Conservation (phyloP, 129 eudicot genomes). For the Scalesia atractyloides region DNA sequence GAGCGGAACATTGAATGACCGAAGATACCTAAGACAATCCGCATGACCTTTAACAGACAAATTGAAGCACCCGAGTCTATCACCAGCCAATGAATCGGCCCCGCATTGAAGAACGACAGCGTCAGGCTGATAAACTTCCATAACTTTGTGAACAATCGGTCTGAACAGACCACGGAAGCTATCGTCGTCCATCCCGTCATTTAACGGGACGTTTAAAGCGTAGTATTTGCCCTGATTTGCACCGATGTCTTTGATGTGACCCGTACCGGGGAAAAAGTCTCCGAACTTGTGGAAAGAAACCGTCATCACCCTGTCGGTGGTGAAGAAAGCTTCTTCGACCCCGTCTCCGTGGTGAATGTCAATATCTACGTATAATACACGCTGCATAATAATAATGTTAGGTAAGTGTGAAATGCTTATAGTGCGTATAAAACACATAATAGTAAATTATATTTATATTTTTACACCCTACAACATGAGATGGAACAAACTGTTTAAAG, state of each 20-base stretch:
- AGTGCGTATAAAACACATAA: not conserved
- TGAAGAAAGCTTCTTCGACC: conserved; percentile 91
- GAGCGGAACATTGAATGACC: conserved; percentile 84
- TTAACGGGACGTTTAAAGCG: conserved; percentile 83
- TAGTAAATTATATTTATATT: not conserved
- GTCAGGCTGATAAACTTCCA: conserved; percentile 92
- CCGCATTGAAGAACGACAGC: conserved; percentile 98
- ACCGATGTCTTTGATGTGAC: conserved; percentile 87
- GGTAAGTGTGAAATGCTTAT: not conserved
- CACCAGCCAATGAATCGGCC: conserved; percentile 94
- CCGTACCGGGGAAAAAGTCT: conserved; percentile 90
- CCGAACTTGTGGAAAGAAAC: conserved; percentile 94
- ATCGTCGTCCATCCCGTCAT: conserved; percentile 82
- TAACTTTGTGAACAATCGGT: conserved; percentile 78
- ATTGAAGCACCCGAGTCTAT: conserved; percentile 89
- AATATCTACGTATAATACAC: conserved; percentile 82
- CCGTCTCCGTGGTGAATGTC: conserved; percentile 97
- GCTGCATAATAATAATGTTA: conserved; percentile 47
- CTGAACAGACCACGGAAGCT: conserved; percentile 70
- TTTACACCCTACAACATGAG: not conserved
- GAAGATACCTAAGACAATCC: conserved; percentile 77
- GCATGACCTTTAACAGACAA: conserved; percentile 96
- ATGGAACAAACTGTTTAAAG: not conserved
- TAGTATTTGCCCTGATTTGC: conserved; percentile 69
- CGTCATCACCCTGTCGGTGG: conserved; percentile 93